These are phyloP conservation scores for Poronia punctata DNA, from an alignment of 495 filamentous ascomycete species.

Conservation along the genomic window DNA sequence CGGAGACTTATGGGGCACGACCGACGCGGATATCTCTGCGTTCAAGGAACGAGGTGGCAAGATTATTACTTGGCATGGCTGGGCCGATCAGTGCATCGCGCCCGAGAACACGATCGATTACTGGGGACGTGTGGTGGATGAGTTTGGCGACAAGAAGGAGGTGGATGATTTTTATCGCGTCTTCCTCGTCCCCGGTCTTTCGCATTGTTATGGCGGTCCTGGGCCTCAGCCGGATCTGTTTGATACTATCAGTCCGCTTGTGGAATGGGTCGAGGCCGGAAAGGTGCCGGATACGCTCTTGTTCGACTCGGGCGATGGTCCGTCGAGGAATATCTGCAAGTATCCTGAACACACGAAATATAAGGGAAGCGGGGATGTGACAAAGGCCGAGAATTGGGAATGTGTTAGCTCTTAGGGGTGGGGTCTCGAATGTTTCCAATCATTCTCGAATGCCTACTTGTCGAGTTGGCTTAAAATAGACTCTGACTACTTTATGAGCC, in stretches of 20 bases:
- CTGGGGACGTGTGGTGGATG: conserved; percentile 34
- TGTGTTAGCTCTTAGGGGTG: too few relatives aligned
- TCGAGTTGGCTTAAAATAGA: too few relatives aligned
- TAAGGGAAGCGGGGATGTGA: conserved; percentile 10
- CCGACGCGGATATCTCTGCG: conserved; percentile 31
- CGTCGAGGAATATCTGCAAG: conserved; percentile 18
- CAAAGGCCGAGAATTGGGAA: conserved; percentile 13
- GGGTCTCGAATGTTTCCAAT: too few relatives aligned
- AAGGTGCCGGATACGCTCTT: conserved; percentile 23
- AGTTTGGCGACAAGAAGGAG: conserved; percentile 34
- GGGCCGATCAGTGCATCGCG: conserved; percentile 36
- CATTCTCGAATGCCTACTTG: too few relatives aligned
- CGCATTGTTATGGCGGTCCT: conserved; percentile 24
- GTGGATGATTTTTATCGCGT: conserved; percentile 55
- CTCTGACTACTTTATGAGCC: too few relatives aligned
- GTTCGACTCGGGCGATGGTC: conserved; percentile 14
- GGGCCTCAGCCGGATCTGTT: conserved; percentile 33
- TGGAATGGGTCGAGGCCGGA: conserved; percentile 43
- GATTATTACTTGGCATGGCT: conserved; percentile 45
- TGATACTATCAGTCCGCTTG: conserved; percentile 35
- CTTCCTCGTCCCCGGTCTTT: conserved; percentile 54
- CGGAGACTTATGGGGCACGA: conserved; percentile 27
- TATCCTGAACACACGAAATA: conserved; percentile 14
- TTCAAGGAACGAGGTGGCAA: conserved; percentile 41
- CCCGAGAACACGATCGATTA: conserved; percentile 29